These are phyloP conservation scores for Eucalyptus regnans DNA, from an alignment of 345 rosid genomes.

Conservation along the genomic window DNA sequence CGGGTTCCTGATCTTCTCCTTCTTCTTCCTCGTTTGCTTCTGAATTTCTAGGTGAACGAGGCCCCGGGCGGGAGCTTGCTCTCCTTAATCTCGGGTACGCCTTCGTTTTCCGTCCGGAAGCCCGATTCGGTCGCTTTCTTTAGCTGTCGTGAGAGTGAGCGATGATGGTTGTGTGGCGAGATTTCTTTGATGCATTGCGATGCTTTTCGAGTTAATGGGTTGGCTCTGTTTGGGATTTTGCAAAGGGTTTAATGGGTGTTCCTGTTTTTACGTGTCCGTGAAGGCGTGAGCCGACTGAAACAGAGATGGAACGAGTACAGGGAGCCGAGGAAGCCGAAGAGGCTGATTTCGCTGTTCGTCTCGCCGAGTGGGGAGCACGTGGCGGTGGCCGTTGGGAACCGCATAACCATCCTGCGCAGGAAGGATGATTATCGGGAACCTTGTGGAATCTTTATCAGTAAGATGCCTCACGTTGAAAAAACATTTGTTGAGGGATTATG, in stretches of 20 bases:
- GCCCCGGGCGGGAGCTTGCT: constrained; percentile 35
- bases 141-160: background rate
- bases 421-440: constrained; percentile 68
- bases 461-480: constrained; percentile 3
- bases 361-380: constrained; percentile 72
- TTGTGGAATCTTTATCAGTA: constrained; percentile 52
- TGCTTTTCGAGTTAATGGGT: background rate
- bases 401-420: constrained; percentile 54
- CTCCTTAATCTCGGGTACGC: constrained; percentile 38
- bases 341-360: constrained; percentile 39
- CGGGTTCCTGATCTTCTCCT: background rate
- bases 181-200: background rate
- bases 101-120: constrained; percentile 5
- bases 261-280: background rate
- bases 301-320: constrained; percentile 48
- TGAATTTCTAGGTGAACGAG: constrained; percentile 29
- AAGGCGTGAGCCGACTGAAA: constrained; percentile 59
- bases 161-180: background rate
- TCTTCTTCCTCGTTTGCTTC: background rate
- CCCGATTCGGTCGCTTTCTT: background rate
- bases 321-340: constrained; percentile 25
- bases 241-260: background rate
- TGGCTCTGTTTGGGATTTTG: background rate
- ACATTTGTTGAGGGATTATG: background rate
- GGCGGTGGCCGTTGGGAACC: constrained; percentile 72